phyloP scores from a whole-genome alignment of 2,329 filamentous ascomycete species.

The Scedosporium dehoogii region DNA sequence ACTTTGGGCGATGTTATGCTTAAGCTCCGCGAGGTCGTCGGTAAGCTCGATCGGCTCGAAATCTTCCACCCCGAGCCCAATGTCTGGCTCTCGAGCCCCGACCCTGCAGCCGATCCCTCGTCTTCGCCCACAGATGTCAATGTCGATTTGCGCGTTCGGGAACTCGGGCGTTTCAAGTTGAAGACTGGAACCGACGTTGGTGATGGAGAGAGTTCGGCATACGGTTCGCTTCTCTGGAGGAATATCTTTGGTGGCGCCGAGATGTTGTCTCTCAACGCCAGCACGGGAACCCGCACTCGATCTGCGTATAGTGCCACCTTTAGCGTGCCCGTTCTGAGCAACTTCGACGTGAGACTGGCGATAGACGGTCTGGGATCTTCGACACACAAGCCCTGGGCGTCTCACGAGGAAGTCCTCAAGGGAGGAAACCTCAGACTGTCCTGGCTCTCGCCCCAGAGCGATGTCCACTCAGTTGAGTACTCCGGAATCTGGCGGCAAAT shows the following conservation, averaged over 20 bases:
- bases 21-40: conserved; percentile 59
- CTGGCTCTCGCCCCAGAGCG: conserved; percentile 57
- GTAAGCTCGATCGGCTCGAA: conserved; percentile 66
- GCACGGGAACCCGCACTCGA: conserved; percentile 78
- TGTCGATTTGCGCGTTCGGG: conserved; percentile 70
- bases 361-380: conserved; percentile 74
- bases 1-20: conserved; percentile 72
- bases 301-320: conserved; percentile 86
- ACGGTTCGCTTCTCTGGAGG: conserved; percentile 74
- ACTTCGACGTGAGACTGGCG: conserved; percentile 71
- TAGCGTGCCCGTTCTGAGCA: conserved; percentile 70
- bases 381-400: conserved; percentile 85
- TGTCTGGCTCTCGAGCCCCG: conserved; percentile 71
- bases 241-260: conserved; percentile 95
- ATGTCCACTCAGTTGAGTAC: conserved; percentile 71
- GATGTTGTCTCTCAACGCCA: conserved; percentile 76
- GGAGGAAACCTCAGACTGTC: conserved; percentile 68
- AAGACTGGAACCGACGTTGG: conserved; percentile 94
- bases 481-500: conserved; percentile 79
- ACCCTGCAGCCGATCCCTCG: conserved; percentile 51
- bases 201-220: conserved; percentile 88
- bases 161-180: conserved; percentile 74
- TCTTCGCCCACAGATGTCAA: conserved; percentile 71
- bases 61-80: conserved; percentile 80
- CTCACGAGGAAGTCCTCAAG: conserved; percentile 80